Base-by-base conservation (phyloP, 108 stramenopile genomes). In the Cyclotella atomus region DNA sequence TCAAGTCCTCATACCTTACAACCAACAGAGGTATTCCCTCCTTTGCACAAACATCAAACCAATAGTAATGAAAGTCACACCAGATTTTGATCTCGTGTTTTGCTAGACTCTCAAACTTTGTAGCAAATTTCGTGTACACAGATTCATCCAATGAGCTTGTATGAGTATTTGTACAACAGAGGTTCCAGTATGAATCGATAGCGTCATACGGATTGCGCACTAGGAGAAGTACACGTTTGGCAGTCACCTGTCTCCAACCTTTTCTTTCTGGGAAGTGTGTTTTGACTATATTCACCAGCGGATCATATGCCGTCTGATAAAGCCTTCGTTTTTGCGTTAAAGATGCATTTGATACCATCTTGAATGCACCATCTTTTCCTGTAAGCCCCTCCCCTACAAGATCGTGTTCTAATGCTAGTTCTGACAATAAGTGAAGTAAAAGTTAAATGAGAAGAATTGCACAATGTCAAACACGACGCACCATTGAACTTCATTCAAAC, bases 121-220 rank as follows among this genome's bases (percentile, higher is more conserved):
- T 83, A 6, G 53, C 64, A 68, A 84, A 89, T 27, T 76, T 59
- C 23, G 79, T 50, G 50, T 93, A 94, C 24, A 93, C 83, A 16
- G 83, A 77, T 50, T 94, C 89, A 0, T 82, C 83, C 35, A 95
- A 85, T 25, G 91, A 89, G 60, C 89, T 59, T 21, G 96, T 93
- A 61, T 99, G 98, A 16, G 95, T 96, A 80, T 97, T 97, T 19
- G 98, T 99, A 28, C 93, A 79, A 43, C 85, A 85, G 84, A 99
- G 79, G 85, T 99, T 96, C 90, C 90, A 94, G 75, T 95, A 95
- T 17, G 91, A 92, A 70, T 97, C 95, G 68, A 98, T 97, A 46
- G 97, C 95, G 91, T 99, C 98, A 68, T 88, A 99, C 3, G 98
- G 98, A 81, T 98, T 99, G 14, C 98, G 86, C 24, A 98, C 87